Conservation (phyloP, 2,329 filamentous ascomycete genomes). For the Neofusicoccum sp. region DNA sequence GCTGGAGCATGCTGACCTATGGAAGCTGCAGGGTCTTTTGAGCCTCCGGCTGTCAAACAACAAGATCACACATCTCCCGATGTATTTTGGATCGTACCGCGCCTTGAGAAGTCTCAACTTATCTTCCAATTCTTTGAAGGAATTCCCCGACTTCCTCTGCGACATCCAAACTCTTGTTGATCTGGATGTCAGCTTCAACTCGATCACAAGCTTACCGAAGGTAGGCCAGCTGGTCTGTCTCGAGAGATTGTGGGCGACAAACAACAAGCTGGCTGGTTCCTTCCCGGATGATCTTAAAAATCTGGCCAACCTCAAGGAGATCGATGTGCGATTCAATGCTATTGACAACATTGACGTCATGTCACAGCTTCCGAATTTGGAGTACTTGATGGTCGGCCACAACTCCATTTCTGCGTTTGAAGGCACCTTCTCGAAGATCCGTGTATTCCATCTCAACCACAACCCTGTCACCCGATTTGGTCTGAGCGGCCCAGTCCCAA, state of each 20-base stretch:
- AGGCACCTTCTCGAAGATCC: slow-evolving; percentile 80
- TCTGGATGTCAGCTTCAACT: slow-evolving; percentile 95
- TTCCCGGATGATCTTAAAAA: slow-evolving; percentile 71
- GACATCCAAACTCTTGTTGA: slow-evolving; percentile 81
- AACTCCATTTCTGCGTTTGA: slow-evolving; percentile 89
- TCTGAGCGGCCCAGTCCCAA: slow-evolving; percentile 71
- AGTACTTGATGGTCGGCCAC: slow-evolving; percentile 86
- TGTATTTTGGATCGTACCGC: slow-evolving; percentile 78
- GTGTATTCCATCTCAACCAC: slow-evolving; percentile 84
- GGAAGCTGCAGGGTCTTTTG: slow-evolving; percentile 71
- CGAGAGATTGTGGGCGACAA: slow-evolving; percentile 91
- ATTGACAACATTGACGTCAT: slow-evolving; percentile 87
- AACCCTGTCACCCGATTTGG: slow-evolving; percentile 95
- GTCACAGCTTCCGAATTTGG: slow-evolving; percentile 77
- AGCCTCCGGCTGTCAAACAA: slow-evolving; percentile 96
- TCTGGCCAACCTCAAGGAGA: slow-evolving; percentile 77
- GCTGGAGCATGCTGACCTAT: slow-evolving; percentile 78
- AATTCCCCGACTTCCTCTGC: slow-evolving; percentile 83
- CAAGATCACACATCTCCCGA: slow-evolving; percentile 72
- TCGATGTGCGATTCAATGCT: slow-evolving; percentile 91
- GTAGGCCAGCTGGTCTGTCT: slow-evolving; percentile 77
- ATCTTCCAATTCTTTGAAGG: slow-evolving; percentile 86
- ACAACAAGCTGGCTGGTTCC: slow-evolving; percentile 78
- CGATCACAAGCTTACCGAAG: slow-evolving; percentile 73
- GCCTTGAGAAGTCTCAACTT: slow-evolving; percentile 81